Evolutionary conservation across 108 stramenopile species (phyloP).

Genomic region (Aurantiochytrium sp.): DNA sequence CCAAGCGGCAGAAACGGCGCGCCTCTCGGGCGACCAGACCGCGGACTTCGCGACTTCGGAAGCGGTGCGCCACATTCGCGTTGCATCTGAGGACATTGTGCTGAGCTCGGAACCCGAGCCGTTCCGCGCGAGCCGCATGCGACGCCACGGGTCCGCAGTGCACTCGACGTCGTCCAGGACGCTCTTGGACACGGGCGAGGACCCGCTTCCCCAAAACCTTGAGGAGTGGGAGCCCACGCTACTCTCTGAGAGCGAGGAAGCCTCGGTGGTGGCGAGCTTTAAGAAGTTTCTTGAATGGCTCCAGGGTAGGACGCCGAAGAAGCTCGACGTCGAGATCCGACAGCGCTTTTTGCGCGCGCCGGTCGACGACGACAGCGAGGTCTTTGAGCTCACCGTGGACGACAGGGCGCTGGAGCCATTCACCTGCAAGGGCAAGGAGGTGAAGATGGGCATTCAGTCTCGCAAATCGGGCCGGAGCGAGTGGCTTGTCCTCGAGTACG

Average conservation of each 20-base stretch:
- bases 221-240: neutral
- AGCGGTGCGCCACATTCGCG: too few species aligned
- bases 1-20: too few species aligned
- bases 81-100: too few species aligned
- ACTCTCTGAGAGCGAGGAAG: neutral
- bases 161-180: too few species aligned
- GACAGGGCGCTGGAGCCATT: neutral
- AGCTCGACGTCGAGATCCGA: neutral
- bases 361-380: too few species aligned
- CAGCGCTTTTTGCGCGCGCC: neutral
- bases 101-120: too few species aligned
- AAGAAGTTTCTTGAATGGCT: slow-evolving; percentile 18
- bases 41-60: too few species aligned
- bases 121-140: too few species aligned
- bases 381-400: neutral
- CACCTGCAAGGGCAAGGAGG: too few species aligned
- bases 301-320: neutral
- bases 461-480: neutral
- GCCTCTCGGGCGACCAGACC: too few species aligned
- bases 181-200: too few species aligned
- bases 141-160: too few species aligned
- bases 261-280: neutral
- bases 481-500: slow-evolving; percentile 30
- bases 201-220: neutral
- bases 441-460: neutral